Percentiles rank a stretch among this genome's conserved stretches.
Conservation (phyloP, 2,329 filamentous ascomycete species). For the Hirsutella minnesotensis region DNA sequence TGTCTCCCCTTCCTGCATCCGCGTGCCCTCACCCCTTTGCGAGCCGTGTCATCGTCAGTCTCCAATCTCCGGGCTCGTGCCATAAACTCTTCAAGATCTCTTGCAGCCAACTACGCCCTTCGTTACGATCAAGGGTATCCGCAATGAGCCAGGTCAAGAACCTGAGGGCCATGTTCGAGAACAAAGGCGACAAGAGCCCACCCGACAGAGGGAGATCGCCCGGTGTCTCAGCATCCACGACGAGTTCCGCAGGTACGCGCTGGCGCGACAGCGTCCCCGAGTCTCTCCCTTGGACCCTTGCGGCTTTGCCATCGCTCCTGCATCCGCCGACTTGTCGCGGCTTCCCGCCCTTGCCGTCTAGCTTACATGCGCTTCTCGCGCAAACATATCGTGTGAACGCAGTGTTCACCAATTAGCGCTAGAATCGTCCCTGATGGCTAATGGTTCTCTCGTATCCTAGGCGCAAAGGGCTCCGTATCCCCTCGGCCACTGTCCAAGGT, state of each 20-base stretch:
- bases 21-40: no score
- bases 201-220: constrained; percentile 62
- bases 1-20: no score
- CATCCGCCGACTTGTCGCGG: background rate
- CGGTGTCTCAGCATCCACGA: constrained; percentile 27
- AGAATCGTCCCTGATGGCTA: no score
- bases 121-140: no score
- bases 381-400: no score
- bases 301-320: constrained; percentile 1
- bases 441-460: constrained; percentile 12
- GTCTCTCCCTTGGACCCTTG: background rate
- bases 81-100: no score
- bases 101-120: no score
- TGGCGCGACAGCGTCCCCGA: constrained; percentile 1
- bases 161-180: constrained; percentile 71
- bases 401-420: no score
- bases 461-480: constrained; percentile 30
- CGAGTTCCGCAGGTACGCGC: constrained; percentile 12
- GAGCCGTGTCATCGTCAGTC: no score
- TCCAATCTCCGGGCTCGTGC: no score
- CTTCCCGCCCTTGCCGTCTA: no score
- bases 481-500: constrained; percentile 63
- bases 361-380: no score
- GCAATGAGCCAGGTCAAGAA: constrained; percentile 58
- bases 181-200: constrained; percentile 52